Base-by-base conservation (phyloP, 352 stramenopile species). In the Globisporangium middletonii region DNA sequence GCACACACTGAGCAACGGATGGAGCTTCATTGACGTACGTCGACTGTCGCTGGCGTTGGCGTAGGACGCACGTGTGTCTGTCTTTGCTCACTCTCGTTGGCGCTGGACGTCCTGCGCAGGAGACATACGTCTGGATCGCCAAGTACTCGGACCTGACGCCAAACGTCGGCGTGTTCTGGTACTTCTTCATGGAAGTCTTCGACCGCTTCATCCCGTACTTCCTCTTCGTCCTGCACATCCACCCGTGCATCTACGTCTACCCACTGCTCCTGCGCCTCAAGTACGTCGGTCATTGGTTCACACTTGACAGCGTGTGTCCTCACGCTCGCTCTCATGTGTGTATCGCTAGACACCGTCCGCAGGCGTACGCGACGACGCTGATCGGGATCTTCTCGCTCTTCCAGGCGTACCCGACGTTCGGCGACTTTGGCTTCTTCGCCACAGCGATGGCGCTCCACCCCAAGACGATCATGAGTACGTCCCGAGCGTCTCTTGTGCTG, bases 151-250 rank as follows among this genome's bases (percentile, higher is more conserved):
- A 92, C 57, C 64, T 94, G 78, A 92, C 84, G 1, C 82, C 82
- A 8, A 92, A 92, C 48, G 75, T 94, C 26, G 84, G 84, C 38
- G 80, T 92, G 58, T 94, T 94, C 62, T 94, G 84, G 84, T 94
- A 94, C 53, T 92, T 94, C 58, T 92, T 94, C 59, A 94, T 88
- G 63, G 84, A 94, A 60, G 71, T 94, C 1, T 94, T 94, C 52
- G 82, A 94, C 59, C 82, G 84, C 19, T 94, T 94, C 54, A 87
- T 88, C 50, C 72, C 72, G 52, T 94, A 92, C 59, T 94, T 94
- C 57, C 67, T 92, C 13, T 82, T 92, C 16, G 65, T 94, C 30
- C 61, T 94, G 63, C 82, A 92, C 57, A 43, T 92, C 11, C 82
- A 94, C 49, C 84, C 84, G 43, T 78, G 78, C 46, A 85, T 94